A percentile compares a stretch with the other conserved stretches of the same genome.
phyloP scores from a whole-genome alignment of 2,329 filamentous ascomycete genomes.

The Lasiodiplodia sp. region DNA sequence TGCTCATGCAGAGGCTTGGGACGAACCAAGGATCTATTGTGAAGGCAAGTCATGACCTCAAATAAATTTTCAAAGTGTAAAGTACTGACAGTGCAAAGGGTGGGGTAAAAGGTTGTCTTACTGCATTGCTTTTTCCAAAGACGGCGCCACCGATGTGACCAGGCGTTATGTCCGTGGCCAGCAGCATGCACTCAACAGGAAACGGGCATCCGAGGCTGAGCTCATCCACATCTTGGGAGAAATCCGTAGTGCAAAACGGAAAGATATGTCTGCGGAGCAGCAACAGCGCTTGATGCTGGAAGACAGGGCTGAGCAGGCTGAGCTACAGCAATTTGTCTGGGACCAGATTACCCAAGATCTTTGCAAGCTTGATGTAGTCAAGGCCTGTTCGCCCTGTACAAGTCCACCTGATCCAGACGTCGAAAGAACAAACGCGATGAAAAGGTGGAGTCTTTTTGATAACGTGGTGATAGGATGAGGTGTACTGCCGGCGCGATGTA shows the following conservation, averaged over 20 bases:
- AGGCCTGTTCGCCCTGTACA: not conserved
- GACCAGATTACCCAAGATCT: conserved; percentile 76
- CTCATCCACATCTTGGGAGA: conserved; percentile 90
- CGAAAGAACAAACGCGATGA: not conserved
- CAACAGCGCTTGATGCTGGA: conserved; percentile 82
- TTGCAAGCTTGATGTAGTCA: conserved; percentile 65
- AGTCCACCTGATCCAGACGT: not conserved
- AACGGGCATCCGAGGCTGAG: conserved; percentile 83
- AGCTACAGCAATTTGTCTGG: conserved; percentile 77
- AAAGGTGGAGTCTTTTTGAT: not conserved
- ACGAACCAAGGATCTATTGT: conserved; percentile 88
- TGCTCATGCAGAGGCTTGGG: conserved; percentile 92
- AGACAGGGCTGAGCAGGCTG: conserved; percentile 75
- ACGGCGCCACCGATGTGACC: conserved; percentile 74
- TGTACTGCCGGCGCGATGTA: too few species aligned
- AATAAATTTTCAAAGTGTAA: conserved; percentile 20
- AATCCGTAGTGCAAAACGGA: conserved; percentile 82
- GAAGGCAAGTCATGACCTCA: conserved; percentile 67
- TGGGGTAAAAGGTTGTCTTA: conserved; percentile 98
- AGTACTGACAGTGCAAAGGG: conserved; percentile 53
- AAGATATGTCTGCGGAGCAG: conserved; percentile 84
- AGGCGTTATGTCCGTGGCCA: conserved; percentile 71
- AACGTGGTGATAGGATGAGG: not conserved
- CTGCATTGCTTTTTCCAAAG: conserved; percentile 94
- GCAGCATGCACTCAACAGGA: conserved; percentile 74